Evolutionary conservation across 2,329 filamentous ascomycete species (phyloP).

Genomic region (Microdochium bolleyi): DNA sequence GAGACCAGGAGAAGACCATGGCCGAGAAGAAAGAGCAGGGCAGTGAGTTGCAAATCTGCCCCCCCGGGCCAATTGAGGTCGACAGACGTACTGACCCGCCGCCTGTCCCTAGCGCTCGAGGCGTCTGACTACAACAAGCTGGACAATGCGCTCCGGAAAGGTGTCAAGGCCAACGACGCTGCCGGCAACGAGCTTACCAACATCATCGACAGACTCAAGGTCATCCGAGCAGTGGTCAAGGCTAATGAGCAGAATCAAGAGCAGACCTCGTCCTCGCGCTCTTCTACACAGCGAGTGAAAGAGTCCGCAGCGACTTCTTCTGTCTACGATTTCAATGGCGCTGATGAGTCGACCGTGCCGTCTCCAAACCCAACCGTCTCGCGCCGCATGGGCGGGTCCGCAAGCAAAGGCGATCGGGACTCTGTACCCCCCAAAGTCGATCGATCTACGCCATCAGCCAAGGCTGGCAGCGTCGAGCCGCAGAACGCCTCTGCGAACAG

Average conservation of each 20-base stretch:
- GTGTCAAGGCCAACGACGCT: conserved; percentile 23
- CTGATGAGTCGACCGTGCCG: conserved; percentile 32
- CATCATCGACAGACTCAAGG: conserved; percentile 26
- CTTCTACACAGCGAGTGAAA: conserved; percentile 16
- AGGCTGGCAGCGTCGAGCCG: conserved; percentile 41
- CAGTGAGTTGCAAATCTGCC: conserved; percentile 18
- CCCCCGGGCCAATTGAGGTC: conserved; percentile 18
- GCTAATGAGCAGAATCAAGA: conserved; percentile 29
- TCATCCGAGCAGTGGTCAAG: conserved; percentile 30
- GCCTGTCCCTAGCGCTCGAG: conserved; percentile 16
- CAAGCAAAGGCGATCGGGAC: conserved; percentile 33
- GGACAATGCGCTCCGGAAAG: conserved; percentile 20
- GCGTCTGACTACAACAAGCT: conserved; percentile 23
- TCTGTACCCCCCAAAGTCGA: conserved; percentile 48
- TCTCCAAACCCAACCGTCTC: conserved; percentile 26
- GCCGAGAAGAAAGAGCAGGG: conserved; percentile 23
- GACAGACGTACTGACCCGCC: conserved; percentile 13
- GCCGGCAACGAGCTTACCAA: conserved; percentile 17
- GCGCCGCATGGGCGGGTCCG: conserved; percentile 25
- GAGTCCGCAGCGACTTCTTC: conserved; percentile 17
- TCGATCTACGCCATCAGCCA: conserved; percentile 21
- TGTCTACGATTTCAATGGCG: conserved; percentile 34
- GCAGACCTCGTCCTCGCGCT: conserved; percentile 15
- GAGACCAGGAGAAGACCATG: conserved; percentile 29
- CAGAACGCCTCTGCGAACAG: conserved; percentile 27